phyloP scores from a whole-genome alignment of 257 asterid species.

The Penstemon davidsonii region DNA sequence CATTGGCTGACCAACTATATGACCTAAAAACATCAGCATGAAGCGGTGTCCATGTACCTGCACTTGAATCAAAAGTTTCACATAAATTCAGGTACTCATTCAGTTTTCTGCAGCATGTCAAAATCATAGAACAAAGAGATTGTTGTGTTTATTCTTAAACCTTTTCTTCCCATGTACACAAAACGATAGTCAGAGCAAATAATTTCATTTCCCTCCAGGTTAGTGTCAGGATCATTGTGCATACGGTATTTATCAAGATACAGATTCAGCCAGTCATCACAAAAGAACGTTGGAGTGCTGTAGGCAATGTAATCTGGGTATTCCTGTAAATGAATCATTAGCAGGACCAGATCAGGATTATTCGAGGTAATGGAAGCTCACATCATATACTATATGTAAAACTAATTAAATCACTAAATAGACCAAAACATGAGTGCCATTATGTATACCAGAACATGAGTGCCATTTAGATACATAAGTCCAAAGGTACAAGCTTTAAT shows the following conservation, averaged over 20 bases:
- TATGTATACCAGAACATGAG: slow-evolving; percentile 16
- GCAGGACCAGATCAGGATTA: slow-evolving; percentile 16
- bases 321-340: slow-evolving; percentile 59
- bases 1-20: slow-evolving; percentile 97
- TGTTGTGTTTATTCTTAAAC: slow-evolving; percentile 45
- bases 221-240: slow-evolving; percentile 62
- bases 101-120: slow-evolving; percentile 18
- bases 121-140: slow-evolving; percentile 25
- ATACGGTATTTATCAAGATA: slow-evolving; percentile 81
- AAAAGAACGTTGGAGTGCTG: slow-evolving; percentile 62
- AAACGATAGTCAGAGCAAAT: slow-evolving; percentile 96
- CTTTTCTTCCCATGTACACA: slow-evolving; percentile 96
- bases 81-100: background rate
- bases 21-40: slow-evolving; percentile 99
- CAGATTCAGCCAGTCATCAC: slow-evolving; percentile 93
- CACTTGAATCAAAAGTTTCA: slow-evolving; percentile 19
- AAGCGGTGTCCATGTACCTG: slow-evolving; percentile 98
- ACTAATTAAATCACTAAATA: background rate
- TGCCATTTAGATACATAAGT: slow-evolving; percentile 27
- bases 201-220: slow-evolving; percentile 55
- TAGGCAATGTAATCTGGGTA: slow-evolving; percentile 83
- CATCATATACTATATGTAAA: background rate
- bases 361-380: slow-evolving; percentile 2
- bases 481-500: slow-evolving; percentile 18
- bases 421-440: slow-evolving; percentile 30